phyloP scores from a whole-genome alignment of 768 basidiomycete species.

The Mycena chlorophos region DNA sequence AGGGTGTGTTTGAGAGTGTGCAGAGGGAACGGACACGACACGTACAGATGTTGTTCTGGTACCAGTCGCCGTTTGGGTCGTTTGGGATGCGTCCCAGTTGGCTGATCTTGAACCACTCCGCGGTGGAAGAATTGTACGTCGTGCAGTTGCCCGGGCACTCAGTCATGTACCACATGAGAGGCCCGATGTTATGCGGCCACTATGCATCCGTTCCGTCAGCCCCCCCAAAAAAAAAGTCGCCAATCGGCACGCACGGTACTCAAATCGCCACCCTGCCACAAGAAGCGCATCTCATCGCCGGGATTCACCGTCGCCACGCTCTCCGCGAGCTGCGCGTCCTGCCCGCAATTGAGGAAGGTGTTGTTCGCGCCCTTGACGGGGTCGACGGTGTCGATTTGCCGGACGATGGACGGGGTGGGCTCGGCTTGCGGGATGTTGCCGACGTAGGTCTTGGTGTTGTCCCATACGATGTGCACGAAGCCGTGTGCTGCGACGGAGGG shows the following conservation, averaged over 20 bases:
- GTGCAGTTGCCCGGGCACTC: conserved; percentile 46
- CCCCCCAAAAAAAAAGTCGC: neutral
- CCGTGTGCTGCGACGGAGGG: conserved; percentile 48
- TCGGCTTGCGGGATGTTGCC: conserved; percentile 35
- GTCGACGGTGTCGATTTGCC: conserved; percentile 37
- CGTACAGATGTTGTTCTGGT: conserved; percentile 40
- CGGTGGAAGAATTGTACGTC: conserved; percentile 41
- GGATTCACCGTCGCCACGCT: conserved; percentile 58
- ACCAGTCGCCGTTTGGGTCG: conserved; percentile 33
- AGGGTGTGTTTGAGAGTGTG: neutral
- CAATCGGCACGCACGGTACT: conserved; percentile 13
- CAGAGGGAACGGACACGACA: neutral
- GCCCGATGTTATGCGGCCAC: conserved; percentile 44
- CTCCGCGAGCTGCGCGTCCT: conserved; percentile 48
- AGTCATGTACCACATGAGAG: conserved; percentile 55
- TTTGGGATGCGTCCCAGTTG: conserved; percentile 36
- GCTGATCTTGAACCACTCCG: conserved; percentile 54
- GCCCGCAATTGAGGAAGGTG: conserved; percentile 60
- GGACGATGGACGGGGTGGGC: conserved; percentile 39
- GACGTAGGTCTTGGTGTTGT: conserved; percentile 39
- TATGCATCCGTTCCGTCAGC: neutral
- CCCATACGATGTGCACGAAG: conserved; percentile 38
- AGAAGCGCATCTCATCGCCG: conserved; percentile 53
- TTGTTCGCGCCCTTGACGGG: conserved; percentile 60
- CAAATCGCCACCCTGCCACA: conserved; percentile 52